These are phyloP conservation scores for Trichoderma lentiforme DNA, from an alignment of 2,329 filamentous ascomycete genomes.

Conservation along the genomic window DNA sequence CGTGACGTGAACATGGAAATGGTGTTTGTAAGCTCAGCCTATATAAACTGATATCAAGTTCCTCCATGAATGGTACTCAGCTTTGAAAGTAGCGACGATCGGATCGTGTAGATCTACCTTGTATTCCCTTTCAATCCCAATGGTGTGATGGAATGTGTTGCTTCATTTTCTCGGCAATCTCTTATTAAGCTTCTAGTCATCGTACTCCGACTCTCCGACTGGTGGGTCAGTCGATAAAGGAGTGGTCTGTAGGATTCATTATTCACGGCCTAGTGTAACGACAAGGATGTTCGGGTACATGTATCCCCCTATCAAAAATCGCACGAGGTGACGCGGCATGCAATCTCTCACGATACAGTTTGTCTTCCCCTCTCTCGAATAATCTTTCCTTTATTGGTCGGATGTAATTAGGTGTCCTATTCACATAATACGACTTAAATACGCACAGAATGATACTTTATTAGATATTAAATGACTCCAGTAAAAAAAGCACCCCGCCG, in stretches of 20 bases:
- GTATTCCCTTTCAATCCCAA: too few species aligned
- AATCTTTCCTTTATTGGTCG: background rate
- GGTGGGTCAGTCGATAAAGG: background rate
- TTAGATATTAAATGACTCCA: background rate
- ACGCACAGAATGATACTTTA: background rate
- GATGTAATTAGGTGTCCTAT: background rate
- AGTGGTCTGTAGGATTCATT: background rate
- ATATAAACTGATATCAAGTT: too few species aligned
- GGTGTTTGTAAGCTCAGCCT: too few species aligned
- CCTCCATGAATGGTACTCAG: too few species aligned
- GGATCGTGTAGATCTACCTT: too few species aligned
- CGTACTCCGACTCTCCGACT: too few species aligned
- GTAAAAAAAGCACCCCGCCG: background rate
- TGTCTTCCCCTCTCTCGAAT: background rate
- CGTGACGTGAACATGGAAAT: too few species aligned
- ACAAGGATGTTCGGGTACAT: background rate
- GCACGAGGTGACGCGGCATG: background rate
- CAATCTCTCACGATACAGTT: background rate
- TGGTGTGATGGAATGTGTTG: too few species aligned
- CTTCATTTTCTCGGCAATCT: too few species aligned
- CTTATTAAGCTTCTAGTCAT: too few species aligned
- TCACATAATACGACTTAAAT: background rate
- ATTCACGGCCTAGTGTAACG: background rate
- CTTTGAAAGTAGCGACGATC: too few species aligned
- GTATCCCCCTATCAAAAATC: background rate